These are phyloP conservation scores for Phytophthora sansomeana DNA, from an alignment of 352 stramenopile species.

Conservation along the genomic window DNA sequence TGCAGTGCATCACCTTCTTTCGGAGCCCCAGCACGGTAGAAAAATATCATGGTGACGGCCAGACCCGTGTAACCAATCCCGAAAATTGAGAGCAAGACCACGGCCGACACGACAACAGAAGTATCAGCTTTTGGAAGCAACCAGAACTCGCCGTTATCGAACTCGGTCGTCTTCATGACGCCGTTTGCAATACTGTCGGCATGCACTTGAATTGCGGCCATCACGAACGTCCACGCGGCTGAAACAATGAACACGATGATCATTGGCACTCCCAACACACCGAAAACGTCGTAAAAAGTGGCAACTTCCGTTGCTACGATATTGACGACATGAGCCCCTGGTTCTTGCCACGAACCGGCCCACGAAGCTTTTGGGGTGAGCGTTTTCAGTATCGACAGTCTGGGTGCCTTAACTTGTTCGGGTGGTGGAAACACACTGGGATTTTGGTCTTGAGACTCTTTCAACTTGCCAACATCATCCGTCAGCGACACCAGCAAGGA, in stretches of 20 bases:
- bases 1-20: too few species aligned
- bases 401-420: too few species aligned
- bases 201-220: constrained; percentile 46
- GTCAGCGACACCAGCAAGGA: too few species aligned
- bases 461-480: too few species aligned
- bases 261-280: constrained; percentile 47
- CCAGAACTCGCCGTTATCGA: constrained; percentile 62
- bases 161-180: constrained; percentile 44
- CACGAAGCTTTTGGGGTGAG: too few species aligned
- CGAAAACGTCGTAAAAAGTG: constrained; percentile 47
- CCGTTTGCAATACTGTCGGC: constrained; percentile 41
- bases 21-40: constrained; percentile 15
- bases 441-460: too few species aligned
- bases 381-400: too few species aligned
- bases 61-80: constrained; percentile 41
- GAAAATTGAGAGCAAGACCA: constrained; percentile 39
- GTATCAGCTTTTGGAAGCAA: constrained; percentile 35
- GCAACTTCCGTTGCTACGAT: constrained; percentile 21
- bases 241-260: constrained; percentile 46
- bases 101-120: constrained; percentile 22
- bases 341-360: too few species aligned
- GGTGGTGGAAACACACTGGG: too few species aligned
- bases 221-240: constrained; percentile 36
- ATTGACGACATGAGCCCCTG: too few species aligned
- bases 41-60: constrained; percentile 44